phyloP scores from a whole-genome alignment of 169 alveolate species.

The Eimeria acervulina region DNA sequence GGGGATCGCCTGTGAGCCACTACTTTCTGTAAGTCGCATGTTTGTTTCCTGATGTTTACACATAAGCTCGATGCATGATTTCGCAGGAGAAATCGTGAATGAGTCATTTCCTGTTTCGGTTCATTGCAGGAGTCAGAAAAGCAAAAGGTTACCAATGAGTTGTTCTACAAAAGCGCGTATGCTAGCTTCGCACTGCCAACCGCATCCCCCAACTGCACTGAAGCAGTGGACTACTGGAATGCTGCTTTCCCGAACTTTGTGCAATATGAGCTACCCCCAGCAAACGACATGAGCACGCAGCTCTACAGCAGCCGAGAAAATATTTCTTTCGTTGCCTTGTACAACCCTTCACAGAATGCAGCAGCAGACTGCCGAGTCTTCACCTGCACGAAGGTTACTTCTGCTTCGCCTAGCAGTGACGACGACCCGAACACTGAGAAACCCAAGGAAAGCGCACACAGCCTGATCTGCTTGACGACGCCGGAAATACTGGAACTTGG shows the following conservation, averaged over 20 bases:
- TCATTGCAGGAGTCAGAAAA: background rate
- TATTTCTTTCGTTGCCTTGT: background rate
- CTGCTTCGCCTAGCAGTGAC: background rate
- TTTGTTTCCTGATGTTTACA: background rate
- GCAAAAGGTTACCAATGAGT: background rate
- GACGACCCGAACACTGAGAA: background rate
- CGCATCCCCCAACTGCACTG: background rate
- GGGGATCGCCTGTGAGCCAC: background rate
- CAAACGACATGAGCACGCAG: background rate
- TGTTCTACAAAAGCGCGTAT: background rate
- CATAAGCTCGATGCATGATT: background rate
- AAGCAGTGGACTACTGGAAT: background rate
- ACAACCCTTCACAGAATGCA: background rate
- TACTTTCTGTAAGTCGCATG: background rate
- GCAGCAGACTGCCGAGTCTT: constrained; percentile 5
- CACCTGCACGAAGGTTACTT: background rate
- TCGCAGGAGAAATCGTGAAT: background rate
- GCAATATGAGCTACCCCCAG: background rate
- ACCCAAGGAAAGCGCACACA: background rate
- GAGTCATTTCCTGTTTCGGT: background rate
- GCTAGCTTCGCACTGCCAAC: background rate
- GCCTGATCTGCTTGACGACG: constrained; percentile 42
- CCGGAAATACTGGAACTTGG: background rate
- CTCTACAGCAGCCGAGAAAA: background rate
- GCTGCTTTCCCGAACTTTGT: background rate